Base-by-base conservation (phyloP, 2,329 filamentous ascomycete species). In the Coniella lustricola region DNA sequence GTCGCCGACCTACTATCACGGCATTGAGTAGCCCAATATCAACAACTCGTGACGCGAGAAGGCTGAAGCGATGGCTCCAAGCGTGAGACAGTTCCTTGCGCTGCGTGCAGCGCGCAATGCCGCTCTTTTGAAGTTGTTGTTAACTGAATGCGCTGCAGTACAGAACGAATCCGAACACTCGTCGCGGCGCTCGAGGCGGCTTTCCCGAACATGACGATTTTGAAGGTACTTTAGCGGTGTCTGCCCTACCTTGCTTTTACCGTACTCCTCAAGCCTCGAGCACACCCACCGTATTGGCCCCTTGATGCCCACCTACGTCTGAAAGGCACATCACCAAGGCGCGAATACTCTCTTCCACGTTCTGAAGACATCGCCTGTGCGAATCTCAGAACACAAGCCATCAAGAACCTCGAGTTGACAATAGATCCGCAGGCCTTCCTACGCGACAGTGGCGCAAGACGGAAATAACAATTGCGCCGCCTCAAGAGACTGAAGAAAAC, bases 371-470 rank as follows among this genome's bases (percentile, higher is more conserved):
- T 36, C 3, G 7, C 4, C 4, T 16, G 21, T 17, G 20, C n/a
- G 21, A 17, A 44, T n/a, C 17, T 16, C 12, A 17, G 36, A 4
- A 22, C 21, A 21, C 17, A 12, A 41, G 36, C 16, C 25, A 10
- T 29, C 10, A 10, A 29, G 25, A 33, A 29, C 12, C 17, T 36
- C 7, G 7, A 29, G 10, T 25, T 44, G 20, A 46, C n/a, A 32
- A 44, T 21, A 8, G 21, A 75, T 80, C 43, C 31, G 72, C 79
- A 75, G 88, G 90, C 51, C 76, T 96, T 10, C 91, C 91, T 14
- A 85, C 96, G 50, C 85, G 90, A 60, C 89, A 95, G 77, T 97
- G 90, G 85, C 82, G 87, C 48, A 82, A 86, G 55, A 81, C 85
- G 50, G 73, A 72, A 67, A 76, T 88, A 49, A 84, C 71, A 36